Evolutionary conservation across 257 asterid genomes (phyloP), one percentile per base, ranked within the genome.

Genomic region (Misopates orontium): DNA sequence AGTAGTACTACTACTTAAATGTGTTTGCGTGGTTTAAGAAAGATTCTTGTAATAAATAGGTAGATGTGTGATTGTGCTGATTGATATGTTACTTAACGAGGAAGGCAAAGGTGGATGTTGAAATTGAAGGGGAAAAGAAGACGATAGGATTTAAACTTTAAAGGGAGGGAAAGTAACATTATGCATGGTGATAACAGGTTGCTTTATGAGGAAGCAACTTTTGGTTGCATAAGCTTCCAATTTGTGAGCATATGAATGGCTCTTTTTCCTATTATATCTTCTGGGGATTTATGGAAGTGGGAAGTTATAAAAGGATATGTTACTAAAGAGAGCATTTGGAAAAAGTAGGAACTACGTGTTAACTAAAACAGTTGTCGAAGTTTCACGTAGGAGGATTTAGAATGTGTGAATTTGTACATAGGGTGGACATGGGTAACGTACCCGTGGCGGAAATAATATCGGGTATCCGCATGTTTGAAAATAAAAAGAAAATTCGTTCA

Each of bases 81-180:
- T 10, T 68, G 54, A 8, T 72, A 41, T 64, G 64, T 55, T 83
- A 53, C 96, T 88, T 88, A 76, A 81, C 22, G 84, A 77, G 68
- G 84, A 90, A 84, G 97, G 83, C 64, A 69, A 36, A 13, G 52
- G 71, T n/a, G 39, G 31, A 64, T 77, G 85, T 80, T 85, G 76
- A 84, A 77, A 87, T 79, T 85, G 82, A 56, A 64, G 64, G 55
- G 78, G 50, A 83, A 14, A 75, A 72, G 73, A 74, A 4, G 69
- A 40, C 47, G 75, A 78, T 60, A 75, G 72, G 86, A 72, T 81
- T 80, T 68, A 67, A 77, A n/a, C n/a, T n/a, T n/a, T n/a, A n/a
- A n/a, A n/a, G n/a, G n/a, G n/a, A n/a, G n/a, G n/a, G n/a, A n/a
- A n/a, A 75, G 72, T 71, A 76, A 88, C 71, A 77, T 82, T 47